Evolutionary conservation across 108 stramenopile species (phyloP).

Genomic region (Cyclotella choctawhatcheeana): DNA sequence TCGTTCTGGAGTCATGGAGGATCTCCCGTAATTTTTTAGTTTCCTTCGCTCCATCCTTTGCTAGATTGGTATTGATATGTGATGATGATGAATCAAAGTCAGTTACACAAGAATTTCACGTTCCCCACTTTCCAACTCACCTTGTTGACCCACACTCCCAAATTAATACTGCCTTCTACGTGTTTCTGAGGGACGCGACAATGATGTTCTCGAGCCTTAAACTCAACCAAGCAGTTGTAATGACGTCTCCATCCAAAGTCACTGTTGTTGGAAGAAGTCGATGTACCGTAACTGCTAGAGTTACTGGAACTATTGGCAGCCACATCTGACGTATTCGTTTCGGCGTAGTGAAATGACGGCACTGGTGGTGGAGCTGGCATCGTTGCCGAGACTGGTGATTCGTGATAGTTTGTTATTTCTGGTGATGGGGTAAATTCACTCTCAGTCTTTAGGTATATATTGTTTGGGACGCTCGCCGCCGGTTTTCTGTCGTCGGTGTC

Average conservation of each 20-base stretch:
- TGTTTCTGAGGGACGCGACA: constrained; percentile 69
- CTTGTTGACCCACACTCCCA: constrained; percentile 24
- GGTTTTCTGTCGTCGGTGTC: not conserved
- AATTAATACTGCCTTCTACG: constrained; percentile 12
- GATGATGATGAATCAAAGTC: no score
- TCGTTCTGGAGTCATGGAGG: constrained; percentile 51
- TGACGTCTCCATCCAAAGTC: constrained; percentile 5
- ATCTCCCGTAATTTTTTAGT: constrained; percentile 32
- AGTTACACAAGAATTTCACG: no score
- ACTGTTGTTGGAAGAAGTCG: not conserved
- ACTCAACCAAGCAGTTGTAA: not conserved
- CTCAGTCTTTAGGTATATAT: not conserved
- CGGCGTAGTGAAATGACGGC: not conserved
- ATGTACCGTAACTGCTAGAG: not conserved
- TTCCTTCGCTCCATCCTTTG: constrained; percentile 72
- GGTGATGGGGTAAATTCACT: not conserved
- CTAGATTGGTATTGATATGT: no score
- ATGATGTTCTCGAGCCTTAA: constrained; percentile 44
- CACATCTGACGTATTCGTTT: constrained; percentile 4
- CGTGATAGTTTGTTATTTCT: not conserved
- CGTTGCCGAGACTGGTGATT: not conserved
- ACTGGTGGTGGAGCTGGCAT: not conserved
- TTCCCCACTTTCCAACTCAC: not conserved
- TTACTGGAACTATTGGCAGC: constrained; percentile 16
- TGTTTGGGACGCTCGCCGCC: constrained; percentile 5